phyloP scores from a whole-genome alignment of 768 basidiomycete species.

The Lactifluus rugatus region DNA sequence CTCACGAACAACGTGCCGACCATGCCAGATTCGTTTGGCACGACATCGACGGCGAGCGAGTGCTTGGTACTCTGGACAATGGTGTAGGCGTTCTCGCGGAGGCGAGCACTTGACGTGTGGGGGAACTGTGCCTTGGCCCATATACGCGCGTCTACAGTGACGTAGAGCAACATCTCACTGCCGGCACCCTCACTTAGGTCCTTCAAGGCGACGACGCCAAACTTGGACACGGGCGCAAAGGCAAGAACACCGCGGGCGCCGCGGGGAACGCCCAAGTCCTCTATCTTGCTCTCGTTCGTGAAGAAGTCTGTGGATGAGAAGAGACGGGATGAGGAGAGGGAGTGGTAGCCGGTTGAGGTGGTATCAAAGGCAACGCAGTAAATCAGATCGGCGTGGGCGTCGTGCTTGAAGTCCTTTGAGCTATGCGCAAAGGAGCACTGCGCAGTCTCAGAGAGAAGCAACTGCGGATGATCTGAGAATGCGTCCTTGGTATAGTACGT shows the following conservation, averaged over 20 bases:
- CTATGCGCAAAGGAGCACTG: constrained; percentile 88
- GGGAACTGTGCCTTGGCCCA: constrained; percentile 94
- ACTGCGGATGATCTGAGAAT: constrained; percentile 50
- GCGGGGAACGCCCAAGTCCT: constrained; percentile 80
- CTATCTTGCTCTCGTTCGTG: constrained; percentile 46
- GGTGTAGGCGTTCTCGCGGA: constrained; percentile 91
- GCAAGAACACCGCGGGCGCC: constrained; percentile 85
- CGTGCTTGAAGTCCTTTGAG: constrained; percentile 70
- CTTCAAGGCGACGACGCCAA: constrained; percentile 81
- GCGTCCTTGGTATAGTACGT: constrained; percentile 85
- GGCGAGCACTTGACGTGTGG: constrained; percentile 66
- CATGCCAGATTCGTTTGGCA: constrained; percentile 50
- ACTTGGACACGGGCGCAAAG: constrained; percentile 88
- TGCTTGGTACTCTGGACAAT: constrained; percentile 91
- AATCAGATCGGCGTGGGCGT: constrained; percentile 63
- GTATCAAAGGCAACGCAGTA: constrained; percentile 87
- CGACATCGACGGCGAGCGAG: constrained; percentile 90
- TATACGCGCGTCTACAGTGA: constrained; percentile 67
- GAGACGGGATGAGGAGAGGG: constrained; percentile 56
- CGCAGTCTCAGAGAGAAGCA: constrained; percentile 60
- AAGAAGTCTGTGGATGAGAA: constrained; percentile 87
- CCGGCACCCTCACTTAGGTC: constrained; percentile 45
- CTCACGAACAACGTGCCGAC: constrained; percentile 92
- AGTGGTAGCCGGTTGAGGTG: constrained; percentile 33
- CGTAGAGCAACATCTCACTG: constrained; percentile 79